Evolutionary conservation across 148 eudicot genomes (phyloP).

Genomic region (Talinum fruticosum): DNA sequence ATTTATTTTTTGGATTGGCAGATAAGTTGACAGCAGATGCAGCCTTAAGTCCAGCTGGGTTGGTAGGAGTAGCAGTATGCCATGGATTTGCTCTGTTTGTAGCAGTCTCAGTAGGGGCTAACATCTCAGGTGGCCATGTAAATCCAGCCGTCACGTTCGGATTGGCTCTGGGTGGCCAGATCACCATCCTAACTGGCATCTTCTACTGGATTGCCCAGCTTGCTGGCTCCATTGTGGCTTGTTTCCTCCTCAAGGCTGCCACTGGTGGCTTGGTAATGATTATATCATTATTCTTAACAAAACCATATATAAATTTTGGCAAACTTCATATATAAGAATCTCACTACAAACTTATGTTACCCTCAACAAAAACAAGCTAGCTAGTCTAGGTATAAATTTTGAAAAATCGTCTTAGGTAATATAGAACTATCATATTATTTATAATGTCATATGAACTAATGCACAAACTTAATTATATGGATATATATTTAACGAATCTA

Average conservation of each 20-base stretch:
- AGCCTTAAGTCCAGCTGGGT: conserved; percentile 63
- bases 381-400: too few relatives aligned
- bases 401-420: too few relatives aligned
- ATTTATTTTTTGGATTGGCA: too few relatives aligned
- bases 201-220: conserved; percentile 42
- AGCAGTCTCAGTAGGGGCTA: conserved; percentile 70
- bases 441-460: too few relatives aligned
- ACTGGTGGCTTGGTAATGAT: conserved; percentile 68
- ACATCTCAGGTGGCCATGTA: conserved; percentile 89
- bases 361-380: too few relatives aligned
- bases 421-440: too few relatives aligned
- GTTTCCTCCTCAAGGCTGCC: conserved; percentile 53
- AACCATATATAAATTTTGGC: too few relatives aligned
- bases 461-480: too few relatives aligned
- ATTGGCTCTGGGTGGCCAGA: conserved; percentile 79
- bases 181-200: conserved; percentile 76
- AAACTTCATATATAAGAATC: too few relatives aligned
- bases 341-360: too few relatives aligned
- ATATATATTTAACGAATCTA: too few relatives aligned
- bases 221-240: conserved; percentile 39
- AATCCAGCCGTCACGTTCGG: conserved; percentile 93
- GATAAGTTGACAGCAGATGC: conserved; percentile 66
- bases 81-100: conserved; percentile 79
- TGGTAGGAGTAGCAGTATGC: conserved; percentile 64
- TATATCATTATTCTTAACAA: too few relatives aligned